Base-by-base conservation (phyloP, 106 monocot species). In the Platanthera guangdongensis region DNA sequence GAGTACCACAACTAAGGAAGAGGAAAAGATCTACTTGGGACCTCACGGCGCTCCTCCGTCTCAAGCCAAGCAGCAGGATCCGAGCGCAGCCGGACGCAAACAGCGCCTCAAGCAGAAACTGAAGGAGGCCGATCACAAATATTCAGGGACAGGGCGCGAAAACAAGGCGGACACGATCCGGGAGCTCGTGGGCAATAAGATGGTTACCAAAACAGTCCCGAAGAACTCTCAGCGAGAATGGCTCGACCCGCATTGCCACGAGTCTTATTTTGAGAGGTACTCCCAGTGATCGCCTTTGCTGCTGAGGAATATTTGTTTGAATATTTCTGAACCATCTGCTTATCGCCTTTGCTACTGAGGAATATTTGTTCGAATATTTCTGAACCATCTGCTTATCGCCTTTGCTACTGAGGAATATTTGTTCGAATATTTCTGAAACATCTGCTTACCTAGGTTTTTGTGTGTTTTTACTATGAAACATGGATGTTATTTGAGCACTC, bases 221-320 rank as follows among this genome's bases (percentile, higher is more conserved):
- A 82, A 88, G 74, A 76, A 80, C 65, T 85, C 94, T 4, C 22
- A 77, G 15, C 80, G 88, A 4, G 85, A 89, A 51, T 94, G 94
- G 94, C 91, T 94, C 47, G 94, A 94, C 59, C 91, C 94, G 1
- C 94, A 91, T 77, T 94, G 94, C 52, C 84, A 90, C 54, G 94
- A 94, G 57, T 87, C 86, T 76, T 79, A 88, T 79, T 88, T 94
- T 72, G 83, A 94, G 73, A 85, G 75, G 81, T 65, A 70, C 28
- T 78, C 83, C 14, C 73, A 59, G 62, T 92, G 76, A 69, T n/a
- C 2, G 7, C 9, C 16, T 60, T 60, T 32, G 45, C 60, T 75
- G 15, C 32, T 21, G 50, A 14, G 47, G 47, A 71, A 39, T 39
- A 39, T 39, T 47, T n/a, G 0, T 10, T 47, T 15, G 15, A 15